Conservation (phyloP, 805 yeast species). For the Saturnispora hagleri region DNA sequence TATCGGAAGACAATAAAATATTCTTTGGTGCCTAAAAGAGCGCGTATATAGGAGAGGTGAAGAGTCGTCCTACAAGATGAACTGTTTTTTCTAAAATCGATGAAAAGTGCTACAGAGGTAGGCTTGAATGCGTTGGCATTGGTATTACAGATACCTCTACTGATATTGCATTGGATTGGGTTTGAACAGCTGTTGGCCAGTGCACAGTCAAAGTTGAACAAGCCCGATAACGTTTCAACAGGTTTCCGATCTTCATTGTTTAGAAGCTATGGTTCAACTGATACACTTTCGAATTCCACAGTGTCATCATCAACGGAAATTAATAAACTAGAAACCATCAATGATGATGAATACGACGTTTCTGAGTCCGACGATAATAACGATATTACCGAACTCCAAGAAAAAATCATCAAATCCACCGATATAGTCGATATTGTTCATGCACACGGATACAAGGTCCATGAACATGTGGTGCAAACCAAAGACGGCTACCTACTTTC, state of each 20-base stretch:
- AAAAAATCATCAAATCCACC: conserved; percentile 18
- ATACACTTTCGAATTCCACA: neutral
- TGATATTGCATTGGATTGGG: conserved; percentile 17
- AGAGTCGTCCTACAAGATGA: neutral
- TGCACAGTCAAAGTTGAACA: conserved; percentile 13
- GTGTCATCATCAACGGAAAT: neutral
- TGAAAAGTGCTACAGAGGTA: conserved; percentile 18
- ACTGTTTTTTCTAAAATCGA: neutral
- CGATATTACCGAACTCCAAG: conserved; percentile 5
- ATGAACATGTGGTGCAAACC: conserved; percentile 72
- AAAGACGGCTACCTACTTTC: conserved; percentile 73
- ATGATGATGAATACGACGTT: neutral
- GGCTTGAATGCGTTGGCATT: conserved; percentile 6
- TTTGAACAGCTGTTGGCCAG: conserved; percentile 15
- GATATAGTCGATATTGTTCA: conserved; percentile 29
- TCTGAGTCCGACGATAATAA: neutral
- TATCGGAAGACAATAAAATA: neutral
- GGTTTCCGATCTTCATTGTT: neutral
- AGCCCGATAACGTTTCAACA: conserved; percentile 18
- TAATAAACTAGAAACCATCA: neutral
- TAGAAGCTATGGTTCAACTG: neutral
- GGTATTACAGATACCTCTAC: conserved; percentile 18
- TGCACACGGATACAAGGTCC: conserved; percentile 52
- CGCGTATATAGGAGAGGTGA: neutral
- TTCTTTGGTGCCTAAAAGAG: neutral